Conservation (phyloP, 345 rosid species). For the Dimocarpus longan region DNA sequence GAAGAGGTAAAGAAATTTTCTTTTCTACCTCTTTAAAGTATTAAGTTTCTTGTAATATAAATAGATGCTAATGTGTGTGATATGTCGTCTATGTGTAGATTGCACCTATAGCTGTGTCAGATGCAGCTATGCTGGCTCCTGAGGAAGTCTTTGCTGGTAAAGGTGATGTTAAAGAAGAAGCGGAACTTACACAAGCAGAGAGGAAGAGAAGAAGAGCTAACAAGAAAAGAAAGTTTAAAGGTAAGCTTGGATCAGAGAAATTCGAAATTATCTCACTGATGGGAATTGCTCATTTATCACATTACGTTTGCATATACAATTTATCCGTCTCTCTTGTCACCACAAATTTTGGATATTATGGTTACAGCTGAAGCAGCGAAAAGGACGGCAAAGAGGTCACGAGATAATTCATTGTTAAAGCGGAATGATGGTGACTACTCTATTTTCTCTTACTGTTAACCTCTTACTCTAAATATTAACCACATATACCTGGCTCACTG, state of each 20-base stretch:
- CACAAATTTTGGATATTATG: slow-evolving; percentile 6
- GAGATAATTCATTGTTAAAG: slow-evolving; percentile 21
- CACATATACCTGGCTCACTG: neutral
- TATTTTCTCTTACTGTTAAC: slow-evolving; percentile 8
- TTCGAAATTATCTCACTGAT: neutral
- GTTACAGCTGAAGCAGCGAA: slow-evolving; percentile 62
- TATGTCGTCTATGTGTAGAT: slow-evolving; percentile 46
- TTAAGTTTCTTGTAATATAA: neutral
- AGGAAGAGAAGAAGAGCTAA: slow-evolving; percentile 97
- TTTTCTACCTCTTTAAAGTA: neutral
- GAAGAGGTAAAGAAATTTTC: slow-evolving; percentile 68
- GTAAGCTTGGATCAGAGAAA: slow-evolving; percentile 36
- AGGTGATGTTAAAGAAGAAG: slow-evolving; percentile 84
- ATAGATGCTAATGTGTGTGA: slow-evolving; percentile 10
- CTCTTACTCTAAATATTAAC: neutral
- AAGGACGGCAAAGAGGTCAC: slow-evolving; percentile 51
- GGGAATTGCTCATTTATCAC: no score
- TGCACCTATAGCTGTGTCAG: slow-evolving; percentile 93
- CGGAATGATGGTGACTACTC: slow-evolving; percentile 43
- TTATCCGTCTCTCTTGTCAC: slow-evolving; percentile 15
- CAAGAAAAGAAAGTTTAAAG: slow-evolving; percentile 87
- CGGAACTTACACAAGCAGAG: slow-evolving; percentile 79
- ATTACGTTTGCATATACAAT: neutral
- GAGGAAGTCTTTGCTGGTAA: slow-evolving; percentile 87
- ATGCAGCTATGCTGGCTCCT: slow-evolving; percentile 98